Evolutionary conservation across 495 filamentous ascomycete species (phyloP), one percentile per base, ranked within the genome.

Genomic region (Podospora comata): DNA sequence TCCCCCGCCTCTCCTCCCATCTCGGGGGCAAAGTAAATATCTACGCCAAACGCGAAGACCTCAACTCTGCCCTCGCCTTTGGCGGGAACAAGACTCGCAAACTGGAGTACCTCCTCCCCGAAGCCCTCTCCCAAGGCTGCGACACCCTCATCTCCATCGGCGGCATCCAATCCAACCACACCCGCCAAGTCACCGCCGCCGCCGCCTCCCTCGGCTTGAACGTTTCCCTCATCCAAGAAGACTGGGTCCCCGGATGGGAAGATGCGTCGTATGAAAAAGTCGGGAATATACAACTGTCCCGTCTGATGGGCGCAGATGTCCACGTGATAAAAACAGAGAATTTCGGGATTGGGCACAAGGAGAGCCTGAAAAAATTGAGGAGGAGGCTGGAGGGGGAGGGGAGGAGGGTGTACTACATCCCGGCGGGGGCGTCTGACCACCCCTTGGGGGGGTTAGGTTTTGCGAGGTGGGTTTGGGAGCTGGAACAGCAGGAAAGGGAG

Each of bases 41-140:
- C 73, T 88, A 85, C 70, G 86, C 87, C 69, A 89, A 89, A 70
- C 82, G 87, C 65, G 87, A 90, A 66, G 88, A 89, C 75, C 79
- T 82, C 63, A 89, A 87, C 79, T 87, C 84, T 11, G 83, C 81
- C 1, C 82, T 89, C 16, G 88, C 87, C 5, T 89, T 78, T 71
- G 88, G 88, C 11, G 88, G 86, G 57, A 90, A 90, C 78, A 90
- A 90, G 76, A 86, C 84, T 19, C 80, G 87, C 26, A 91, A 91
- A 74, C 79, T 91, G 0, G 87, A 90, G 79, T 90, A 84, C 65
- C 81, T 88, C 32, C 74, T 85, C 57, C 80, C 86, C 5, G 86
- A 88, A 23, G 88, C 87, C 9, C 76, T 84, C n/a, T 74, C 78
- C 61, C 78, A 83, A 65, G 81, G 81, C 19, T 81, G 78, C 71